Percentiles rank a stretch among this genome's conserved stretches.
Conservation (phyloP, 306 rosid genomes). For the Mimosa pudica region DNA sequence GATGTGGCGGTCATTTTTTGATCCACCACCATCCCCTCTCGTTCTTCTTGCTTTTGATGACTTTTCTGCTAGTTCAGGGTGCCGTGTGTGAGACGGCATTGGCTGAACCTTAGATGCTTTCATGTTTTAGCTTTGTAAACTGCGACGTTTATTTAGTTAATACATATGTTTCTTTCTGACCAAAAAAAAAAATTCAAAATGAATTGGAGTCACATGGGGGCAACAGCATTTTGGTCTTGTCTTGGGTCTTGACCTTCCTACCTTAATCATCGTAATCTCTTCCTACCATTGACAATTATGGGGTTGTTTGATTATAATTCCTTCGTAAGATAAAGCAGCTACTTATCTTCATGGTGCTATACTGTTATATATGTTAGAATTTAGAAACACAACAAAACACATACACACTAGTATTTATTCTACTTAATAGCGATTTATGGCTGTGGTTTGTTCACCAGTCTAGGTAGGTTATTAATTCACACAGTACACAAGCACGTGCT, state of each 20-base stretch:
- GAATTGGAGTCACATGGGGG: slow-evolving; percentile 7
- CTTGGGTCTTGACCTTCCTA: not conserved
- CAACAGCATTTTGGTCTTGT: not conserved
- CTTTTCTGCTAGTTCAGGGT: too few relatives aligned
- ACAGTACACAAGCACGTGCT: slow-evolving; percentile 49
- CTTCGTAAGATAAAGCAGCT: not conserved
- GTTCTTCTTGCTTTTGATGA: too few relatives aligned
- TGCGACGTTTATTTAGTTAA: too few relatives aligned
- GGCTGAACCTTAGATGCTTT: too few relatives aligned
- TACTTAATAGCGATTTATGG: not conserved
- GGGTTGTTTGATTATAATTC: slow-evolving; percentile 8
- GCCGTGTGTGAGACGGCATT: too few relatives aligned
- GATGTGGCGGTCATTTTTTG: too few relatives aligned
- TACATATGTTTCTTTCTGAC: too few relatives aligned
- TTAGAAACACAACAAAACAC: not conserved
- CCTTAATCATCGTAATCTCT: slow-evolving; percentile 28
- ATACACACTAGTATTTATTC: not conserved
- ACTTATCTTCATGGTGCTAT: not conserved
- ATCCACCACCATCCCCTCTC: too few relatives aligned
- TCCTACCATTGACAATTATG: slow-evolving; percentile 10
- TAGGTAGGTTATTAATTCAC: slow-evolving; percentile 36
- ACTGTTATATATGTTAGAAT: not conserved
- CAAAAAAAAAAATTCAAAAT: too few relatives aligned
- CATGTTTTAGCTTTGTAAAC: too few relatives aligned
- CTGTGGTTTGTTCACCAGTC: not conserved